These are phyloP conservation scores for Jasminum sambac DNA, from an alignment of 257 asterid species.

Conservation along the genomic window DNA sequence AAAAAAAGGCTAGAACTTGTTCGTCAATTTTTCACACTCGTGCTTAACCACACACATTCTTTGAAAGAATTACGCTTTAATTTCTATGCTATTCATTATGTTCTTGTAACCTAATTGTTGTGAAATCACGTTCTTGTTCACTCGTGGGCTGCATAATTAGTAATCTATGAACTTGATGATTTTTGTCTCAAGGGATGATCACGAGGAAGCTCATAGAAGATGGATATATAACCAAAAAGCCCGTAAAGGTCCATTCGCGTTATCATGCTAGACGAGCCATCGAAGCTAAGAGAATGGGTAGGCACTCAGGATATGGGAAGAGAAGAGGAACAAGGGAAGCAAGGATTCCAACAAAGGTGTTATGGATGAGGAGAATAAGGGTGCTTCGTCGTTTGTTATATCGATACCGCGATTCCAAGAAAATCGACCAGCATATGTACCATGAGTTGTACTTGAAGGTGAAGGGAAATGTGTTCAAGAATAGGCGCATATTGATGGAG, in stretches of 20 bases:
- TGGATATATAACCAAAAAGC: slow-evolving; percentile 15
- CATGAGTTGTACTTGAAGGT: slow-evolving; percentile 21
- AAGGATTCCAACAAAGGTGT: slow-evolving; percentile 29
- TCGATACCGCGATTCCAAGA: slow-evolving; percentile 11
- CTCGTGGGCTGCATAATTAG: neutral
- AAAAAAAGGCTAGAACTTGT: too few relatives aligned
- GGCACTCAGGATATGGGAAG: slow-evolving; percentile 13
- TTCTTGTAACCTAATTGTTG: too few relatives aligned
- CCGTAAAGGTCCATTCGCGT: slow-evolving; percentile 7
- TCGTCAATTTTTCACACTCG: too few relatives aligned
- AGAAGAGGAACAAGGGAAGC: slow-evolving; percentile 21
- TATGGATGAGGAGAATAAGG: slow-evolving; percentile 33
- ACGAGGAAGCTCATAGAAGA: slow-evolving; percentile 24
- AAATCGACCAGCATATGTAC: neutral
- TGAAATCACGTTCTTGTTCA: neutral
- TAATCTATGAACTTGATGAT: neutral
- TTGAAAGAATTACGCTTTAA: too few relatives aligned
- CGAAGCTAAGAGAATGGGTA: slow-evolving; percentile 12
- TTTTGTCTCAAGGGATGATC: slow-evolving; percentile 17
- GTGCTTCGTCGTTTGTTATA: slow-evolving; percentile 28
- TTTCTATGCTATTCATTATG: too few relatives aligned
- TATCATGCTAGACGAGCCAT: neutral
- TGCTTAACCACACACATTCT: too few relatives aligned
- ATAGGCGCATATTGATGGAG: slow-evolving; percentile 33
- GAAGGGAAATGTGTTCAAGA: slow-evolving; percentile 25